Conservation (phyloP, 1,139 yeast species). For the Lodderomyces beijingensis region DNA sequence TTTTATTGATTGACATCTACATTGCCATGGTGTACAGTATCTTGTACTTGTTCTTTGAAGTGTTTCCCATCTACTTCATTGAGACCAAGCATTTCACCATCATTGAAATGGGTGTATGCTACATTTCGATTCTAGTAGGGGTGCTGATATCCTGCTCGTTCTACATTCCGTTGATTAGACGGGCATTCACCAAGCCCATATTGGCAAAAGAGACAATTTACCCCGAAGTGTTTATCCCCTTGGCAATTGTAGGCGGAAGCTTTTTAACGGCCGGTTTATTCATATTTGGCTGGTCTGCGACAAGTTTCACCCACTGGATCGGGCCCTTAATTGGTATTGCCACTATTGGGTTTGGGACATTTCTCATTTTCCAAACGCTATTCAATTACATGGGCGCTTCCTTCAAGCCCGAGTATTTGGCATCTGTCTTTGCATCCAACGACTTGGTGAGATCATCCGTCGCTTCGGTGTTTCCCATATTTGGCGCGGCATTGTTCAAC, state of each 20-base stretch:
- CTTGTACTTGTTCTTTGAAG: constrained; percentile 57
- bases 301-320: constrained; percentile 38
- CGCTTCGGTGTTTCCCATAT: constrained; percentile 62
- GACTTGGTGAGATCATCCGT: constrained; percentile 47
- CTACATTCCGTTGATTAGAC: constrained; percentile 21
- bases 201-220: constrained; percentile 18
- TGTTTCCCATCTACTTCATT: constrained; percentile 52
- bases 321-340: constrained; percentile 41
- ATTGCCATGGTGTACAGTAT: constrained; percentile 52
- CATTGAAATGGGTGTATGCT: constrained; percentile 47
- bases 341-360: constrained; percentile 33
- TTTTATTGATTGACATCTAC: constrained; percentile 45
- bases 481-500: constrained; percentile 48
- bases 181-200: constrained; percentile 22
- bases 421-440: constrained; percentile 58
- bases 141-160: constrained; percentile 22
- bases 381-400: constrained; percentile 30
- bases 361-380: constrained; percentile 39
- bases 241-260: constrained; percentile 40
- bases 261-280: constrained; percentile 43
- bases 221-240: constrained; percentile 42
- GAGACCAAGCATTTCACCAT: constrained; percentile 45
- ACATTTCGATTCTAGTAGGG: constrained; percentile 43
- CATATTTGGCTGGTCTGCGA: constrained; percentile 49
- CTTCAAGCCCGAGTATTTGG: constrained; percentile 38